Evolutionary conservation across 495 filamentous ascomycete genomes (phyloP), one percentile per base, ranked within the genome.

Genomic region (Penicillium odoratum): DNA sequence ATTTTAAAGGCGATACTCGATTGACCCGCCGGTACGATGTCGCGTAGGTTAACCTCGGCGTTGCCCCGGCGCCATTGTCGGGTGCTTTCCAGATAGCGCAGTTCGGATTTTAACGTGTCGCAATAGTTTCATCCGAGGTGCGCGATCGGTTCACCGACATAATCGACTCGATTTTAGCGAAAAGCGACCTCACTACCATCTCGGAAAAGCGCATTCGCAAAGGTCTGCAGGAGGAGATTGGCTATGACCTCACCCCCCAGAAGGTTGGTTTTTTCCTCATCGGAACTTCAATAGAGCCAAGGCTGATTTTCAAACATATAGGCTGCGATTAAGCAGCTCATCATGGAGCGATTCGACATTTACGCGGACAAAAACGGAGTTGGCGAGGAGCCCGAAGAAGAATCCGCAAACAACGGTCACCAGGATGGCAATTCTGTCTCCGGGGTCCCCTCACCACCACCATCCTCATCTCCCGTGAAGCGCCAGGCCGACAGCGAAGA

Each of bases 151-250:
- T 91, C 74, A 86, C 83, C 48, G 83, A 83, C 61, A 89, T 97
- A 74, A 97, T 98, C 70, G 94, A 98, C 69, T 83, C 77, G n/a
- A 97, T 98, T 62, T 81, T 98, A 25, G 83, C 81, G 13, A 81
- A 80, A 29, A 89, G 90, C 59, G 92, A 98, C 63, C 83, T 98
- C 44, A 83, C 88, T 55, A 96, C 92, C 34, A 88, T 98, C 57
- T 95, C 94, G 28, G 89, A 91, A 61, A 98, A 98, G 76, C 85
- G 88, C 69, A 91, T 98, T 64, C 89, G 94, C 59, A 89, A 91
- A 71, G 89, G 88, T 28, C 81, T 98, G 6, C 88, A 93, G 72
- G 84, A 83, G 57, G 81, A 78, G 40, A 81, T 92, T 40, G 83
- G 87, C 55, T 85, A 91, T 78, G 93, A 98, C 73, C 82, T 97